phyloP scores from a whole-genome alignment of 2,329 filamentous ascomycete species.

The Microdochium bolleyi region DNA sequence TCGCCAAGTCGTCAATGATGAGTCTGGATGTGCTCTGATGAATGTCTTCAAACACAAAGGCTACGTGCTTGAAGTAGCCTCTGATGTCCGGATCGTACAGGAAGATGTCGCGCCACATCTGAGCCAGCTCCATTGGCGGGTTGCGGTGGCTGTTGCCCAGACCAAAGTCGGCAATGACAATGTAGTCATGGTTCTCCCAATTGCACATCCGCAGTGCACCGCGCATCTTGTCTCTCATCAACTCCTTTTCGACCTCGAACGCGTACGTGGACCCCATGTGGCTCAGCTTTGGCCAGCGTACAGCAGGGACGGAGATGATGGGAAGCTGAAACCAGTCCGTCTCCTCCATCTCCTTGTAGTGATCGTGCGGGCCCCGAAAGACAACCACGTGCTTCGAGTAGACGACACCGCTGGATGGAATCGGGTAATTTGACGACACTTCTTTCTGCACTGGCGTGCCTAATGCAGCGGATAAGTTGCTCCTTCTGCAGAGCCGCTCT shows the following conservation, averaged over 20 bases:
- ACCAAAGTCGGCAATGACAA: constrained; percentile 59
- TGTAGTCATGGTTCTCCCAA: constrained; percentile 45
- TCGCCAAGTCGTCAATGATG: constrained; percentile 47
- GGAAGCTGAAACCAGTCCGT: constrained; percentile 48
- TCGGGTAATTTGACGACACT: constrained; percentile 54
- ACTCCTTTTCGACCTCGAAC: constrained; percentile 61
- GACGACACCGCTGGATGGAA: constrained; percentile 61
- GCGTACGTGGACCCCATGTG: constrained; percentile 61
- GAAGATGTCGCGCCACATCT: constrained; percentile 58
- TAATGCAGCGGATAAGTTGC: constrained; percentile 63
- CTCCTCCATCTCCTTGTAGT: constrained; percentile 48
- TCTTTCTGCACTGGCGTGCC: constrained; percentile 48
- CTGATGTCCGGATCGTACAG: constrained; percentile 55
- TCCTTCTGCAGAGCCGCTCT: constrained; percentile 67
- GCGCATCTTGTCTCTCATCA: constrained; percentile 67
- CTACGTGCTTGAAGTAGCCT: constrained; percentile 52
- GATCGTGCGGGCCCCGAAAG: constrained; percentile 62
- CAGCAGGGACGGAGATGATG: constrained; percentile 67
- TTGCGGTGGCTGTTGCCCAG: constrained; percentile 57
- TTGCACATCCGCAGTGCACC: constrained; percentile 63
- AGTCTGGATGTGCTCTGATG: constrained; percentile 42
- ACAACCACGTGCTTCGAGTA: constrained; percentile 65
- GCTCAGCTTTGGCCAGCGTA: constrained; percentile 66
- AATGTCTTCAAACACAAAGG: constrained; percentile 57
- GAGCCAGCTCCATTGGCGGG: constrained; percentile 55